Conservation (phyloP, 2,329 filamentous ascomycete species). For the Cordyceps fumosorosea region DNA sequence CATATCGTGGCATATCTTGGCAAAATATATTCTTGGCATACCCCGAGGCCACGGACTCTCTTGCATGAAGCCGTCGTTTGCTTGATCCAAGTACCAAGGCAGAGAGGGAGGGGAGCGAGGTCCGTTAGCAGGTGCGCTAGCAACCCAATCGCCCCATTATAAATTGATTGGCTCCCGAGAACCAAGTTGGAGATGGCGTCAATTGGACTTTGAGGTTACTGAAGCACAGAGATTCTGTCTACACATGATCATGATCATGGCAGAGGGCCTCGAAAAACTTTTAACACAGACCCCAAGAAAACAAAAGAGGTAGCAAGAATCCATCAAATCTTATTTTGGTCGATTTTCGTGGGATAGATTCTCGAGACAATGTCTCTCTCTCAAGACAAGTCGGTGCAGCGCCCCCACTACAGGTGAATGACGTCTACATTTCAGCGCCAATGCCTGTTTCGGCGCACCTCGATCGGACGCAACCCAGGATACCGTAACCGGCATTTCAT, state of each 20-base stretch:
- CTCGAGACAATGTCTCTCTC: background rate
- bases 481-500: slow-evolving; percentile 1
- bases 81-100: background rate
- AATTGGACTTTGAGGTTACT: too few species aligned
- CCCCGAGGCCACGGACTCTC: background rate
- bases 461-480: background rate
- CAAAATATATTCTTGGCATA: background rate
- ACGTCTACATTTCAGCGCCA: slow-evolving; percentile 6
- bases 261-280: too few species aligned
- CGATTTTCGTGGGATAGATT: too few species aligned
- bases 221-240: too few species aligned
- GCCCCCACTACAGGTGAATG: background rate
- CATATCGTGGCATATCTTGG: background rate
- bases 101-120: background rate
- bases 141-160: background rate
- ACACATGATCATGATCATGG: too few species aligned
- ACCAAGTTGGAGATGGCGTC: background rate
- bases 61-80: background rate
- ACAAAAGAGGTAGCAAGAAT: too few species aligned
- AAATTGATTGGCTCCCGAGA: background rate
- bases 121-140: background rate
- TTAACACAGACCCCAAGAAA: too few species aligned
- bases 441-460: slow-evolving; percentile 2
- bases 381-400: background rate
- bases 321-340: too few species aligned